phyloP scores from a whole-genome alignment of 176 grass and related monocot species.

The Areca catechu region DNA sequence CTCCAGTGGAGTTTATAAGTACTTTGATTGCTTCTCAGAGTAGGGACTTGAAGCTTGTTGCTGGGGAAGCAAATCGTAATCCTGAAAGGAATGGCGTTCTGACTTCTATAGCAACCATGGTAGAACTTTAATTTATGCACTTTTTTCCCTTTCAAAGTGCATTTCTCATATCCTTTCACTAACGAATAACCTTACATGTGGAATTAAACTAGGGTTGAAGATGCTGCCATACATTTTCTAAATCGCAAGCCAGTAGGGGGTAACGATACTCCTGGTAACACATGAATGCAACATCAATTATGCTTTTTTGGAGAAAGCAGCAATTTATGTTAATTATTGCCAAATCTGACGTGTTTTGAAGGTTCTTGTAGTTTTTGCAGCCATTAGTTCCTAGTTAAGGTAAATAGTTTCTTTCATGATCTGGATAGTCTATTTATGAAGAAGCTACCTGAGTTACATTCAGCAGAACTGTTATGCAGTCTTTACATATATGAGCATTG shows the following conservation, averaged over 20 bases:
- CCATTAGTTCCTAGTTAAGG: too few species aligned
- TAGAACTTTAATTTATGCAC: slow-evolving; percentile 23
- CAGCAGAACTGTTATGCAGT: too few species aligned
- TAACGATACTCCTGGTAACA: slow-evolving; percentile 13
- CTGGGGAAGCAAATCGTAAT: slow-evolving; percentile 73
- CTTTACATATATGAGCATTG: too few species aligned
- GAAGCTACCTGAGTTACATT: too few species aligned
- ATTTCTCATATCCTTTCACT: not conserved
- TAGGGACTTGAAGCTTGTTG: slow-evolving; percentile 92
- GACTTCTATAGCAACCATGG: slow-evolving; percentile 97
- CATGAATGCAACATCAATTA: not conserved
- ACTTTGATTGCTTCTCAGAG: slow-evolving; percentile 84
- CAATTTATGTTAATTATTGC: too few species aligned
- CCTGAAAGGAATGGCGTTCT: slow-evolving; percentile 68
- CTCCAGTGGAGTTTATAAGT: slow-evolving; percentile 91
- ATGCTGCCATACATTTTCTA: slow-evolving; percentile 11
- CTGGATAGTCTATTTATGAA: too few species aligned
- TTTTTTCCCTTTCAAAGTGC: not conserved
- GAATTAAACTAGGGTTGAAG: slow-evolving; percentile 12
- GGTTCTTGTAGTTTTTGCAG: too few species aligned
- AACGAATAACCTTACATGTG: not conserved
- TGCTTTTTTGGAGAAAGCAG: too few species aligned
- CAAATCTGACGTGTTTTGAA: too few species aligned
- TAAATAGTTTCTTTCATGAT: too few species aligned
- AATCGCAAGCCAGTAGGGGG: slow-evolving; percentile 13